Conservation (phyloP, 1,284 basidiomycete genomes). For the Clitocybe nebularis region DNA sequence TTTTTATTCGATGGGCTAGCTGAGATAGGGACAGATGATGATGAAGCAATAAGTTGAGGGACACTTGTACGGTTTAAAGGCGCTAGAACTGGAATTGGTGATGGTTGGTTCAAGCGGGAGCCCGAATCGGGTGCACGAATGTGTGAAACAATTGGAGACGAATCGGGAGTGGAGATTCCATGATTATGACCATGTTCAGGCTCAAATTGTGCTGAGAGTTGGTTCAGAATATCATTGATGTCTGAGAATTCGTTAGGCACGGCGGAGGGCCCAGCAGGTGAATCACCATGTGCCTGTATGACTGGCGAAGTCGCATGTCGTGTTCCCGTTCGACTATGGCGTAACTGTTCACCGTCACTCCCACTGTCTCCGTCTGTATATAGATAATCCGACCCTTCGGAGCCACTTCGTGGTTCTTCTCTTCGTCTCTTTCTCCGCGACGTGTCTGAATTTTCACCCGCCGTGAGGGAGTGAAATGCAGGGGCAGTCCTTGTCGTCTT, state of each 20-base stretch:
- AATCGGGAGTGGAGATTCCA: slow-evolving; percentile 35
- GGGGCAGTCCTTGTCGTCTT: slow-evolving; percentile 64
- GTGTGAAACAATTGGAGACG: slow-evolving; percentile 44
- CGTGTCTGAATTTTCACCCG: slow-evolving; percentile 37
- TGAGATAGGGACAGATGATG: slow-evolving; percentile 33
- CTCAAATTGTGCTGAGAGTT: slow-evolving; percentile 66
- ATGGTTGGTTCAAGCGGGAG: slow-evolving; percentile 13
- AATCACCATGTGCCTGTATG: slow-evolving; percentile 23
- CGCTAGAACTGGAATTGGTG: slow-evolving; percentile 26
- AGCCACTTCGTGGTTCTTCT: slow-evolving; percentile 32
- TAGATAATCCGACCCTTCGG: slow-evolving; percentile 56
- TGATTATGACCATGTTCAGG: slow-evolving; percentile 38
- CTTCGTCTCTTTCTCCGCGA: slow-evolving; percentile 29
- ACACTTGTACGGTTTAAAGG: slow-evolving; percentile 29
- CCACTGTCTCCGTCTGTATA: slow-evolving; percentile 44
- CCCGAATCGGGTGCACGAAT: slow-evolving; percentile 28
- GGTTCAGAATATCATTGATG: slow-evolving; percentile 70
- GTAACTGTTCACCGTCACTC: slow-evolving; percentile 36
- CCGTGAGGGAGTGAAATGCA: slow-evolving; percentile 71
- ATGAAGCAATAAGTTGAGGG: slow-evolving; percentile 42
- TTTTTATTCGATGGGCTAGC: slow-evolving; percentile 30
- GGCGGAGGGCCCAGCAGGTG: slow-evolving; percentile 36
- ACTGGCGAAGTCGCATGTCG: slow-evolving; percentile 26
- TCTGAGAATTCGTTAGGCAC: slow-evolving; percentile 60
- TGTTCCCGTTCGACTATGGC: slow-evolving; percentile 21